phyloP scores from a whole-genome alignment of 176 grass and related monocot species.

The Musa itinerans region DNA sequence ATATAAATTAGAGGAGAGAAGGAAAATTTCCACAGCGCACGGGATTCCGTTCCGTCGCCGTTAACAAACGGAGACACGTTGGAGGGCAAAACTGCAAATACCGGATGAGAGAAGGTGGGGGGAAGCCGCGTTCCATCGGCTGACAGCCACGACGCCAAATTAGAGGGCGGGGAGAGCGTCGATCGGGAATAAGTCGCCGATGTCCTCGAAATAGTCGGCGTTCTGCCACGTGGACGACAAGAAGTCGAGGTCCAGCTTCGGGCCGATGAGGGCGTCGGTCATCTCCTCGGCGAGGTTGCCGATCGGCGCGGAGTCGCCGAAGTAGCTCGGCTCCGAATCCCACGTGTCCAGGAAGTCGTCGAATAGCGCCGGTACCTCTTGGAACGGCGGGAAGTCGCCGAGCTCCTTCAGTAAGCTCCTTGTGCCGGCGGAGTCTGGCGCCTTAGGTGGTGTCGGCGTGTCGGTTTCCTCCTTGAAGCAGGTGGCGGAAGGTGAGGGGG shows the following conservation, averaged over 20 bases:
- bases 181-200: slow-evolving; percentile 68
- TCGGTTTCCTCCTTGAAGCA: background rate
- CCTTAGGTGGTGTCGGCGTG: background rate
- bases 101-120: too few relatives aligned
- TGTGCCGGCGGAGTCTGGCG: background rate
- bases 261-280: background rate
- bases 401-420: background rate
- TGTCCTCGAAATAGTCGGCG: slow-evolving; percentile 61
- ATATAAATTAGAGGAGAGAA: too few relatives aligned
- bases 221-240: slow-evolving; percentile 3
- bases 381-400: slow-evolving; percentile 17
- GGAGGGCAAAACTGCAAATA: too few relatives aligned
- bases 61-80: too few relatives aligned
- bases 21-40: too few relatives aligned
- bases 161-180: slow-evolving; percentile 34
- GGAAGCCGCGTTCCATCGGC: too few relatives aligned
- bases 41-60: too few relatives aligned
- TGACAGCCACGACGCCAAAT: background rate
- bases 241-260: background rate
- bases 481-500: background rate
- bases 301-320: slow-evolving; percentile 7
- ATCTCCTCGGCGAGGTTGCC: background rate
- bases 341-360: slow-evolving; percentile 29
- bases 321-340: slow-evolving; percentile 8
- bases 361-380: slow-evolving; percentile 19